These are phyloP conservation scores for Castanopsis chinensis DNA, from an alignment of 306 rosid genomes.

Conservation along the genomic window DNA sequence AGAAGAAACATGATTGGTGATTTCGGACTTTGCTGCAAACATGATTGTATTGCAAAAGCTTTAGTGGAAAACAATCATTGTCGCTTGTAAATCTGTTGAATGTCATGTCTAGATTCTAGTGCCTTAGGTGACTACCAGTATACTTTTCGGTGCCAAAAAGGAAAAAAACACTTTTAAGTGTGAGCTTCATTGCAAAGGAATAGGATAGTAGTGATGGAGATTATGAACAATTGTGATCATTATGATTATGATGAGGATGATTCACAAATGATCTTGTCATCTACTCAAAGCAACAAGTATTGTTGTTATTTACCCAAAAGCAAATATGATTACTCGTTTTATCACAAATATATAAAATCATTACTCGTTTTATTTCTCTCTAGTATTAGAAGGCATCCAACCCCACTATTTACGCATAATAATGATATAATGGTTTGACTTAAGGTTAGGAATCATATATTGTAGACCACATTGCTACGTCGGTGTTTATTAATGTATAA, in stretches of 20 bases:
- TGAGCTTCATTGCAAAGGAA: neutral
- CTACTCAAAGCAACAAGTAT: neutral
- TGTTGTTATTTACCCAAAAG: neutral
- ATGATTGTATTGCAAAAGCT: neutral
- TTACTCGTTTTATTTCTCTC: conserved; percentile 15
- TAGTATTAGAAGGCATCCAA: conserved; percentile 22
- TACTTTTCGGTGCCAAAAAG: neutral
- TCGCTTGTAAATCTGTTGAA: neutral
- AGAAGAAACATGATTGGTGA: too few species aligned
- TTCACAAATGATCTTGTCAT: neutral
- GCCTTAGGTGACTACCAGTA: neutral
- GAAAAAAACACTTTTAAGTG: neutral
- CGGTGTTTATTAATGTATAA: too few species aligned
- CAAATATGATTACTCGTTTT: neutral
- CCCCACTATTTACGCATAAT: neutral
- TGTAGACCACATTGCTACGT: too few species aligned
- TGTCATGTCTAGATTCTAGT: neutral
- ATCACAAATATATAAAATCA: neutral
- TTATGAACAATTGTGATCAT: neutral
- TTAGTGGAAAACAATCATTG: neutral
- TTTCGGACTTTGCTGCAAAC: too few species aligned
- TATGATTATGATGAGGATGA: neutral
- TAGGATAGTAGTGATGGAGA: neutral
- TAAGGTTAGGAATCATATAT: conserved; percentile 16
- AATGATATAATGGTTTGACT: conserved; percentile 14